These are phyloP conservation scores for Senna tora DNA, from an alignment of 306 rosid species.

Conservation along the genomic window DNA sequence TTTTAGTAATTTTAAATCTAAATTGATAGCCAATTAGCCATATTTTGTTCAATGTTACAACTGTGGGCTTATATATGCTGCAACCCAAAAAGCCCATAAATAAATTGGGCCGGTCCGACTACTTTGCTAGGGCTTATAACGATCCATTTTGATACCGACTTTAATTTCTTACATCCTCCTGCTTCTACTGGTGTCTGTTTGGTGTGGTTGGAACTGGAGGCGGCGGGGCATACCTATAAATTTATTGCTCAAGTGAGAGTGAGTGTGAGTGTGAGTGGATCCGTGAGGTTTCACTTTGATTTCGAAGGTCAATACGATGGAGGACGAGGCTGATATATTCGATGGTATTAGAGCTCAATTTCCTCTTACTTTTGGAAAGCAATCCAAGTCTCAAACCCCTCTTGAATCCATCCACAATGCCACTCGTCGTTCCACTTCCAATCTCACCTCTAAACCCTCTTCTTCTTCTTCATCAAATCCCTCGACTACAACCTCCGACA, in stretches of 20 bases:
- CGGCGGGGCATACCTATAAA: constrained; percentile 14
- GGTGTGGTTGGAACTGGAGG: neutral
- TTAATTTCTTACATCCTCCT: neutral
- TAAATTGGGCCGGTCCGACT: neutral
- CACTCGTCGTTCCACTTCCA: constrained; percentile 63
- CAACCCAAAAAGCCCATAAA: neutral
- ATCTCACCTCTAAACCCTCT: constrained; percentile 28
- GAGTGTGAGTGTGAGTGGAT: neutral
- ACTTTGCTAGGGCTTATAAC: too few relatives aligned
- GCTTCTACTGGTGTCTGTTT: neutral
- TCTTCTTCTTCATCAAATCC: constrained; percentile 21
- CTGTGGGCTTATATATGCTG: too few relatives aligned
- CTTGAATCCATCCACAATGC: constrained; percentile 85
- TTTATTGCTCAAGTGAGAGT: neutral
- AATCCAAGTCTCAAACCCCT: constrained; percentile 78
- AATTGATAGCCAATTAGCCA: too few relatives aligned
- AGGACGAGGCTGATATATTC: constrained; percentile 76
- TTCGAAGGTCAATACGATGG: constrained; percentile 36
- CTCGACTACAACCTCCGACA: constrained; percentile 15
- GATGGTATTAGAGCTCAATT: constrained; percentile 78
- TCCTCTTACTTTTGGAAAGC: constrained; percentile 86
- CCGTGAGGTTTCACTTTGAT: neutral
- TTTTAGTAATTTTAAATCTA: too few relatives aligned
- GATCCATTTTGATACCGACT: neutral
- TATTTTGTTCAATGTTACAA: too few relatives aligned